Evolutionary conservation across 176 grass and related monocot genomes (phyloP), one percentile per base, ranked within the genome.

Genomic region (Raddia guianensis): DNA sequence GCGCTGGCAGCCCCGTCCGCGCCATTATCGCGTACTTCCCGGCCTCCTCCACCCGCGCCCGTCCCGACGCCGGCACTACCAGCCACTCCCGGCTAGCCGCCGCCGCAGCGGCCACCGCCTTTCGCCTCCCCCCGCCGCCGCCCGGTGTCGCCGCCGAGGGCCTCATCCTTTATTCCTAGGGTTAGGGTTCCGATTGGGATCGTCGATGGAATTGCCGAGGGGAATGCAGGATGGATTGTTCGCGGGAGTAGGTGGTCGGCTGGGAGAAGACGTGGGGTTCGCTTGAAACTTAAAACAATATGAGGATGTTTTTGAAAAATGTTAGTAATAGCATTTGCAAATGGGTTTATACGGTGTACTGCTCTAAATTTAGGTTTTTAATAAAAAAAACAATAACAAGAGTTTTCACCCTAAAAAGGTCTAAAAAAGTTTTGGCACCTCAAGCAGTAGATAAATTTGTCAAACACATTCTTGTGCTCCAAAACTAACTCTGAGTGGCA

Each of bases 21-120:
- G 80, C 83, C 94, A 97, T 97, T 83, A 97, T 87, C 77, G 87
- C 90, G 67, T 97, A 79, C 73, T 94, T 97, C 21, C 94, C 91
- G 16, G 89, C 91, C 83, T 94, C 91, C 72, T 97, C 94, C 2
- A 94, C 75, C 43, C 80, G 75, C 60, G 87, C 78, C 44, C 78
- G 86, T 18, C 94, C 91, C 14, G 87, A 86, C 16, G 84, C 84
- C 60, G 85, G 89, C 12, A 97, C 82, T 47, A 94, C 91, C 82
- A 97, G 80, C 94, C 94, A 97, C 82, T 89, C 94, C 35, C 89
- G 87, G 72, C 80, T 97, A 5, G 91, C 87, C 3, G 85, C 94
- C 2, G 81, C 86, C 0, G 81, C 86, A 0, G 81, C 86, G 0
- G 84, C 86, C 11, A 82, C 84, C 8, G 88, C 91, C 82, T 97